Percentiles rank a stretch among this genome's conserved stretches.
Evolutionary conservation across 2,329 filamentous ascomycete species (phyloP).

Genomic region (Geosmithia morbida): DNA sequence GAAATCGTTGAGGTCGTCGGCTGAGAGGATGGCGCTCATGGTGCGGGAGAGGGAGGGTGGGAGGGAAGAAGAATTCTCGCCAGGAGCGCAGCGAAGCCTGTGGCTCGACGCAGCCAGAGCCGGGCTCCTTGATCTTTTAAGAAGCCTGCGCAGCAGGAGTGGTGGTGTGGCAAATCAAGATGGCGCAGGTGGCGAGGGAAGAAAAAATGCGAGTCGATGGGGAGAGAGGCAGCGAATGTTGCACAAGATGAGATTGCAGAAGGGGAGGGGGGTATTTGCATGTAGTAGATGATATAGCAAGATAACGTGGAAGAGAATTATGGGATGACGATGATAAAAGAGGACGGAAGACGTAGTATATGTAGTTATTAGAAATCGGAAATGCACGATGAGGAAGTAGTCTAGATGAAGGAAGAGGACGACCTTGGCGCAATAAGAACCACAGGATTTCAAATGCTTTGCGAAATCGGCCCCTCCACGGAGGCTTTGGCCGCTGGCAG

Average conservation of each 20-base stretch:
- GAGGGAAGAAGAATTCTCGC: not conserved
- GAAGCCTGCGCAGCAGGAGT: no score
- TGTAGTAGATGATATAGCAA: not conserved
- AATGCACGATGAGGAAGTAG: not conserved
- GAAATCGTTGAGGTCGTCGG: constrained; percentile 97
- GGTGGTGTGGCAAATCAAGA: not conserved
- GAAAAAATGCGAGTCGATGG: not conserved
- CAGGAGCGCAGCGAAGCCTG: not conserved
- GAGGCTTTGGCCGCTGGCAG: no score
- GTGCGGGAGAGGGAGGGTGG: constrained; percentile 8
- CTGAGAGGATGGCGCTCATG: constrained; percentile 96
- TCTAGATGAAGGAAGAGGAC: not conserved
- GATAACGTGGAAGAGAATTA: not conserved
- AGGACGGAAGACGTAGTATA: not conserved
- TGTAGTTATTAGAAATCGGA: not conserved
- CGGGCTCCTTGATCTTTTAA: not conserved
- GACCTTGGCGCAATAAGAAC: no score
- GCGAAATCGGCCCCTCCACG: no score
- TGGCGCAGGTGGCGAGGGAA: not conserved
- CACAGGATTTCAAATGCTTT: no score
- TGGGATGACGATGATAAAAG: not conserved
- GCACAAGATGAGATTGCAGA: not conserved
- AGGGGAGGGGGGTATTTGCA: not conserved
- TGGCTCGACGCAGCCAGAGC: not conserved
- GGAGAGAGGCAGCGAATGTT: no score